Conservation (phyloP, 345 rosid species). For the Cardamine resedifolia region DNA sequence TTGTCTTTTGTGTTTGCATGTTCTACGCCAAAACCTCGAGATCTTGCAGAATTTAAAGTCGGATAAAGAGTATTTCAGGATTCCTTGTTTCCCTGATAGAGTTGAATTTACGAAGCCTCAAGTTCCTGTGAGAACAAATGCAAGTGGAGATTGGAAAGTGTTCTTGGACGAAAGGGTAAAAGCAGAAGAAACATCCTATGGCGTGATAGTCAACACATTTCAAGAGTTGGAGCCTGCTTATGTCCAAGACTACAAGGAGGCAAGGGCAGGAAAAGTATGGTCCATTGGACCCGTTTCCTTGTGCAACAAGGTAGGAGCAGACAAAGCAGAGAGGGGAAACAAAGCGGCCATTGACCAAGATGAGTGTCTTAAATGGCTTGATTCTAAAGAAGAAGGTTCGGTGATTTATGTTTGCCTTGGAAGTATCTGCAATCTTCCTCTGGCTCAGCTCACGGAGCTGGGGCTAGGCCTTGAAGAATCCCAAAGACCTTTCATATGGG, state of each 20-base stretch:
- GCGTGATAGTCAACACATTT: constrained; percentile 48
- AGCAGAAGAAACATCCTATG: constrained; percentile 35
- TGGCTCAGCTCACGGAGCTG: constrained; percentile 42
- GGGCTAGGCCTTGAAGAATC: constrained; percentile 53
- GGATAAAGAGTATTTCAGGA: constrained; percentile 23
- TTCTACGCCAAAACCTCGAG: neutral
- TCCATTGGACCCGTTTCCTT: constrained; percentile 51
- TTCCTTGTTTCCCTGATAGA: constrained; percentile 45
- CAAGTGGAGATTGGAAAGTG: constrained; percentile 14
- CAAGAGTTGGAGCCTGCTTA: constrained; percentile 43
- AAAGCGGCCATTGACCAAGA: constrained; percentile 14
- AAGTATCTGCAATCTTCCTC: constrained; percentile 35
- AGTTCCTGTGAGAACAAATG: constrained; percentile 4
- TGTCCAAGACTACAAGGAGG: constrained; percentile 36
- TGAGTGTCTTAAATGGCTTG: constrained; percentile 47
- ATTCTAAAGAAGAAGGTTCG: constrained; percentile 29
- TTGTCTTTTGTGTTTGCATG: constrained; percentile 36
- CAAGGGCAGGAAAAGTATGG: constrained; percentile 42
- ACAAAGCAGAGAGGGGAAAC: constrained; percentile 49
- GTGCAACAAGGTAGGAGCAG: constrained; percentile 30
- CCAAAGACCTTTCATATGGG: constrained; percentile 59
- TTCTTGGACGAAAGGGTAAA: constrained; percentile 14
- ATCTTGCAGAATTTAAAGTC: constrained; percentile 16
- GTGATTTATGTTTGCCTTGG: constrained; percentile 57
- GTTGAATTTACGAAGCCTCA: constrained; percentile 46